Base-by-base conservation (phyloP, 2,329 filamentous ascomycete genomes). In the Periconia sp. region DNA sequence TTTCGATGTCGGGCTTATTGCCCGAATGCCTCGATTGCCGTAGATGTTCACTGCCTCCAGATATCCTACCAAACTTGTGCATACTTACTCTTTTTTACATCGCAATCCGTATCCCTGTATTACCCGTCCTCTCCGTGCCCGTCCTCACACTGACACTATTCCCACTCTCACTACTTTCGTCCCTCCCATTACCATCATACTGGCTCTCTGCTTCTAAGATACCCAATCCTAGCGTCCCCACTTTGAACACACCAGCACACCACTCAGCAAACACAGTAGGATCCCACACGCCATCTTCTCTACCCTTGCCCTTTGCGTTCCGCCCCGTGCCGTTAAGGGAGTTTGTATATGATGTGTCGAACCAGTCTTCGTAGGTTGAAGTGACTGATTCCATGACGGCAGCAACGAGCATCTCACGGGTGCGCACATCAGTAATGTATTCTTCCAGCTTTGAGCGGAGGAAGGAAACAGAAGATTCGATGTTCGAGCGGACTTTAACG, bases 341-440 rank as follows among this genome's bases (percentile, higher is more conserved):
- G 11, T 56, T 50, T 10, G 52, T 48, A 37, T 75, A 76, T 7
- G 77, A 77, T 17, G 70, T 72, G 21, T 85, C 81, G 48, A 83
- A 83, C 69, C 85, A 87, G 5, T 80, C 77, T 59, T 87, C 83
- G 55, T 87, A 87, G 8, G 75, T 75, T 59, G 81, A 76, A 12
- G 83, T 75, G 11, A 85, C 80, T 49, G 79, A 78, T 57, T 86
- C 84, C 63, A 85, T 78, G 17, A 87, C 83, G 2, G 84, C 84
- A 11, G 79, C 81, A 4, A 86, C 81, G 7, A 87, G 74, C 21
- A 84, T 87, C 63, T 87, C 84, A 43, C 80, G 77, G 43, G 83
- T 86, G 18, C 84, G 73, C n/a, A 71, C 68, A 59, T 87, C 84
- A 16, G 82, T 78, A n/a, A 87, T 73, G 59, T 85, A 87, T 45